Evolutionary conservation across 192 early-diverging fungal genomes (phyloP), one percentile per base, ranked within the genome.

Genomic region (Helicostylum pulchrum): DNA sequence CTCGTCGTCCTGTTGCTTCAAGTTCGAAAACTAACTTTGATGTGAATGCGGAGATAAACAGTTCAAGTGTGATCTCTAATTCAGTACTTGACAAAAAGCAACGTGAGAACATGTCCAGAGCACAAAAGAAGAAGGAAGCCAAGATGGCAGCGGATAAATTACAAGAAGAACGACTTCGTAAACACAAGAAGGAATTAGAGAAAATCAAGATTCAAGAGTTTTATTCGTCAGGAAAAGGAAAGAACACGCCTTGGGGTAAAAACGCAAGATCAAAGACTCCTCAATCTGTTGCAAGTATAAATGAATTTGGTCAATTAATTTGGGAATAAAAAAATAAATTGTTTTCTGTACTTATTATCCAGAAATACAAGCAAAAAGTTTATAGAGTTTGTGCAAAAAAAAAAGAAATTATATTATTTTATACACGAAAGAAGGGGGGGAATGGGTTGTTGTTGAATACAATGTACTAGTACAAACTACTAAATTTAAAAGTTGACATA

Each of bases 31-130:
- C 36, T 9, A 39, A 10, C 4, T 17, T 19, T 10, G 3, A 11
- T 9, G 19, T 39, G 31, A 56, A 56, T 19, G 54, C 54, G 5
- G 34, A 56, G 9, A 39, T 39, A 10, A 39, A 39, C 26, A 26
- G 2, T 1, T 34, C 56, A 4, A 11, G 21, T 17, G 11, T 44
- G 8, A 21, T 46, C 12, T 59, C 21, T 10, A 21, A 48, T 11
- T 49, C 30, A 8, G 8, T 14, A 26, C 30, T 42, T 23, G 85
- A 80, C 57, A 89, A 83, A 53, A 86, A 81, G 61, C 87, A 89
- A 58, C 73, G 83, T 14, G 81, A 89, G 74, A 87, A 83, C 56
- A 63, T 73, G 32, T 72, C 78, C 3, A 79, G 79, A 69, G 80
- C 79, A 19, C 77, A 79, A 47, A 80, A 78, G 44, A 68, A 61